Conservation (phyloP, 1,139 yeast genomes). For the Candida tetrigidarum region DNA sequence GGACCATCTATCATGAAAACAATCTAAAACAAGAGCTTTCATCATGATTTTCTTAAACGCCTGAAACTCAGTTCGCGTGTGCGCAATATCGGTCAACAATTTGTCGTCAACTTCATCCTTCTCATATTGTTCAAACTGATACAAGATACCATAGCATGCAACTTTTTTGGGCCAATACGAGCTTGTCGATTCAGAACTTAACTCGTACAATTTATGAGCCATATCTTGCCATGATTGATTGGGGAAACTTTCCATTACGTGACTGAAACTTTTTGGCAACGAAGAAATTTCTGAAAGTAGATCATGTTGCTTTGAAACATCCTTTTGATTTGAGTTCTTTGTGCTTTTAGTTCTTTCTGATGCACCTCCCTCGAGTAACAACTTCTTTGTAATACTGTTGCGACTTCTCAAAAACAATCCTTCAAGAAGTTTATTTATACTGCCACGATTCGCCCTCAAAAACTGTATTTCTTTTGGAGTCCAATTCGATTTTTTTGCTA, state of each 20-base stretch:
- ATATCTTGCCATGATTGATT: constrained; percentile 7
- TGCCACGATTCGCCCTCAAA: constrained; percentile 23
- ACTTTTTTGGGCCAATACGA: constrained; percentile 8
- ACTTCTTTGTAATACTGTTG: background rate
- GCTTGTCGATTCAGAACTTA: background rate
- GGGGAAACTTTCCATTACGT: constrained; percentile 2
- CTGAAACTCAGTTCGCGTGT: background rate
- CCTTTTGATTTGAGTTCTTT: too few relatives aligned
- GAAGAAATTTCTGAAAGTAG: too few relatives aligned
- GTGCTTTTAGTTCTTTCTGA: too few relatives aligned
- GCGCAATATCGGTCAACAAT: background rate
- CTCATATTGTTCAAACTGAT: constrained; percentile 6
- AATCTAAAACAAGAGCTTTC: background rate
- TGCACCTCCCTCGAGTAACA: too few relatives aligned
- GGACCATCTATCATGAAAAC: background rate
- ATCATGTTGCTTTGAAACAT: too few relatives aligned
- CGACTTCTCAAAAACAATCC: background rate
- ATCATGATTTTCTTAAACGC: background rate
- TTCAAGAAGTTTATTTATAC: constrained; percentile 11
- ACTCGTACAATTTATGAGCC: constrained; percentile 3
- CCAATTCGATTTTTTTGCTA: background rate
- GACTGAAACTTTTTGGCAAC: constrained; percentile 3
- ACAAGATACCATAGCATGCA: constrained; percentile 5
- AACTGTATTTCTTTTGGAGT: constrained; percentile 8
- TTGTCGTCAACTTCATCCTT: background rate